Conservation (phyloP, 73 alveolate species). For the Tetrahymena thermophila region DNA sequence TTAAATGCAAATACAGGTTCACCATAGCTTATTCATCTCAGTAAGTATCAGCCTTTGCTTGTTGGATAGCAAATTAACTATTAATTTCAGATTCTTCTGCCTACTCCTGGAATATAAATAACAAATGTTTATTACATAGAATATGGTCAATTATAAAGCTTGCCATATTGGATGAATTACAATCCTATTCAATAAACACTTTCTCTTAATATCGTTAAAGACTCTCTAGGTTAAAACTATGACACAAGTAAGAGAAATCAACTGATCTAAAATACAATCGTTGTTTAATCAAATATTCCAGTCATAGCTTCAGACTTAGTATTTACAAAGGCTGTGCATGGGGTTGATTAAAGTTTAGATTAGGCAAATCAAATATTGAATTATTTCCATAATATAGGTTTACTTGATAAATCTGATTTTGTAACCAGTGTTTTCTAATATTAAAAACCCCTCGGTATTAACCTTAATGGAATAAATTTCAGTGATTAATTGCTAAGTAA, state of each 20-base stretch:
- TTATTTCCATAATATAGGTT: background rate
- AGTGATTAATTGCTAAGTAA: background rate
- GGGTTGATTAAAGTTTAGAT: background rate
- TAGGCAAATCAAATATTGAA: background rate
- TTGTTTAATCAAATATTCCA: background rate
- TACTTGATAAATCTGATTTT: background rate
- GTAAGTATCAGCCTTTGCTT: background rate
- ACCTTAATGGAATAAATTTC: background rate
- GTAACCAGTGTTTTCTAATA: background rate
- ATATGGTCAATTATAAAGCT: background rate
- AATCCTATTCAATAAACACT: background rate
- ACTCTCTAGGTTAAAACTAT: background rate
- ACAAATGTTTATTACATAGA: background rate
- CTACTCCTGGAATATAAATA: background rate
- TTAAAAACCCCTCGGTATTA: background rate
- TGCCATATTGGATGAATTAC: background rate
- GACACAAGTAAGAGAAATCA: background rate
- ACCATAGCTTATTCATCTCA: background rate
- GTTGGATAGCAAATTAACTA: background rate
- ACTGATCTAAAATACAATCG: background rate
- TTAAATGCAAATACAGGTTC: background rate
- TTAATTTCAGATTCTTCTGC: background rate
- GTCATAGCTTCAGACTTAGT: background rate
- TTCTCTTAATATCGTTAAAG: background rate
- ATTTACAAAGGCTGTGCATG: background rate